Conservation (phyloP, 2,329 filamentous ascomycete genomes). For the Furcasterigmium sp. region DNA sequence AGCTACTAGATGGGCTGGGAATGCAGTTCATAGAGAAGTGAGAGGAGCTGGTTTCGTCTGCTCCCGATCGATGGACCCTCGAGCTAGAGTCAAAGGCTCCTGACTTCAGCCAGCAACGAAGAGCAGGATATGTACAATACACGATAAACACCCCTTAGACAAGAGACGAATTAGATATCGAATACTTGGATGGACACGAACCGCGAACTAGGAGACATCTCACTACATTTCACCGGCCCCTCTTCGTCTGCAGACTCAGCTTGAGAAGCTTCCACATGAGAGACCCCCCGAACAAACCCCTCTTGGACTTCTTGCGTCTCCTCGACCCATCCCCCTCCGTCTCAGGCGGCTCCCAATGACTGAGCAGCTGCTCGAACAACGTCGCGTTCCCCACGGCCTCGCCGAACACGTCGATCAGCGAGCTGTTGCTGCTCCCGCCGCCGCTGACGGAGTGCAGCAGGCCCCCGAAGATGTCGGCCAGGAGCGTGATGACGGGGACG, state of each 20-base stretch:
- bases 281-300: slow-evolving; percentile 13
- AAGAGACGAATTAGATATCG: too few relatives aligned
- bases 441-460: slow-evolving; percentile 20
- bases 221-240: not conserved
- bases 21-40: too few relatives aligned
- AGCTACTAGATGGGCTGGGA: too few relatives aligned
- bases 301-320: slow-evolving; percentile 9
- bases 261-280: slow-evolving; percentile 20
- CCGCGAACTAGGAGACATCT: too few relatives aligned
- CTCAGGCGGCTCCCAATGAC: slow-evolving; percentile 17
- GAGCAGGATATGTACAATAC: too few relatives aligned
- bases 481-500: slow-evolving; percentile 30
- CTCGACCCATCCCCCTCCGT: slow-evolving; percentile 15
- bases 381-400: slow-evolving; percentile 33
- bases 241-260: slow-evolving; percentile 19
- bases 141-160: too few relatives aligned
- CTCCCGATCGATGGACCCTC: too few relatives aligned
- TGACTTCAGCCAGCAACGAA: too few relatives aligned
- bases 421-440: slow-evolving; percentile 15
- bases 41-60: too few relatives aligned
- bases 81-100: too few relatives aligned
- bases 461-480: slow-evolving; percentile 30
- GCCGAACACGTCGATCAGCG: slow-evolving; percentile 26
- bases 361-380: slow-evolving; percentile 27
- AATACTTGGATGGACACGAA: too few relatives aligned